Evolutionary conservation across 208 protist species (phyloP).

Genomic region (Zelonia costaricensis): DNA sequence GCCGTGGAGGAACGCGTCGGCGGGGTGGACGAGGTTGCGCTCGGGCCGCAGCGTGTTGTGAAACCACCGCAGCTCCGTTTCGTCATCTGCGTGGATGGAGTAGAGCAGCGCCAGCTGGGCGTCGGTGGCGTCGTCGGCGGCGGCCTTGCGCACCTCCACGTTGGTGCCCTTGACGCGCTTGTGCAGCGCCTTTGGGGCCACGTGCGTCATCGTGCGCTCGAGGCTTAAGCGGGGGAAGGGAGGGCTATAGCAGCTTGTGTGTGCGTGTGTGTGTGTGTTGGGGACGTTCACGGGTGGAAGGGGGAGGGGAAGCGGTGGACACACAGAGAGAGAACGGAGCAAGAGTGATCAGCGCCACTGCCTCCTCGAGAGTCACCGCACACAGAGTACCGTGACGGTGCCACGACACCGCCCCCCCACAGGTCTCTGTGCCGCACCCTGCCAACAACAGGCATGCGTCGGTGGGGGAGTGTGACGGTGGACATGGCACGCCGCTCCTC

Average conservation of each 20-base stretch:
- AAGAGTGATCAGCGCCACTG: too few relatives aligned
- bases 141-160: conserved; percentile 63
- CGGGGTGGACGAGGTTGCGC: conserved; percentile 72
- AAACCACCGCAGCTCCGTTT: conserved; percentile 70
- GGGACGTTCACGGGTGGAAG: not conserved
- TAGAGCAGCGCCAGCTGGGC: conserved; percentile 43
- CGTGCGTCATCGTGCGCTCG: conserved; percentile 8
- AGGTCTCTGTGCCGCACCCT: too few relatives aligned
- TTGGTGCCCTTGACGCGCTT: conserved; percentile 80
- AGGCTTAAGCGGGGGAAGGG: not conserved
- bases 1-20: conserved; percentile 68
- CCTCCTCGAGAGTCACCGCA: too few relatives aligned
- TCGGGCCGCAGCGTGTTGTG: conserved; percentile 64
- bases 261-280: not conserved
- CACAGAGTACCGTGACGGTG: too few relatives aligned
- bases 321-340: not conserved
- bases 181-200: conserved; percentile 26
- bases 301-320: not conserved
- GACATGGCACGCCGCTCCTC: too few relatives aligned
- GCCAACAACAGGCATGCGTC: too few relatives aligned
- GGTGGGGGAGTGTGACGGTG: too few relatives aligned
- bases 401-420: too few relatives aligned
- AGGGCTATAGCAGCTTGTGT: not conserved
- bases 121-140: conserved; percentile 44
- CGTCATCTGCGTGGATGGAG: conserved; percentile 65